These are phyloP conservation scores for Clarireedia homoeocarpa DNA, from an alignment of 2,329 filamentous ascomycete species.

Conservation along the genomic window DNA sequence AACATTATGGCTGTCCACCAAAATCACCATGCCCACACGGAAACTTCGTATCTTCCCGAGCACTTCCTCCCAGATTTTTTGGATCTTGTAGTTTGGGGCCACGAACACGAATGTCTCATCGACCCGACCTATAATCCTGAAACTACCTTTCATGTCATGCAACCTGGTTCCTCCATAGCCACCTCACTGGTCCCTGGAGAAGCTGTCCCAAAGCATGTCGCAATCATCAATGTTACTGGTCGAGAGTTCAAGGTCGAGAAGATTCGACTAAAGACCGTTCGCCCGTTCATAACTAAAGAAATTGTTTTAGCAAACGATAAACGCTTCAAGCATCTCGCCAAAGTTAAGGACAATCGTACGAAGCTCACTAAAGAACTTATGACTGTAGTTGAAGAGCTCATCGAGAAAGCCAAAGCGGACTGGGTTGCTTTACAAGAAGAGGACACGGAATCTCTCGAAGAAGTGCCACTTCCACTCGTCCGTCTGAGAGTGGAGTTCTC, in stretches of 20 bases:
- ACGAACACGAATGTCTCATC: constrained; percentile 94
- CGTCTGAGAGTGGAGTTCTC: constrained; percentile 87
- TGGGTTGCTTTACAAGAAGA: constrained; percentile 75
- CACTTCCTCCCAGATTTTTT: constrained; percentile 87
- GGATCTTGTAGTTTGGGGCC: constrained; percentile 90
- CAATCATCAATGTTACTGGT: constrained; percentile 76
- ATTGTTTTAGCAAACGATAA: constrained; percentile 69
- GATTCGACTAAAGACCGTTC: constrained; percentile 77
- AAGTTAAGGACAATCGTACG: constrained; percentile 73
- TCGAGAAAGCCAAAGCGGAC: constrained; percentile 71
- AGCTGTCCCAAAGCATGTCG: constrained; percentile 83
- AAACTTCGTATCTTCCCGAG: constrained; percentile 91
- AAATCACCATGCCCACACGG: constrained; percentile 86
- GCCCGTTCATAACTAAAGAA: constrained; percentile 84
- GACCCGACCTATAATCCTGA: constrained; percentile 77
- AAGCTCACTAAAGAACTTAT: constrained; percentile 73
- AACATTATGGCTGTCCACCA: constrained; percentile 93
- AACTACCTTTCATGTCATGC: constrained; percentile 91
- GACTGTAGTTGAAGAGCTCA: constrained; percentile 75
- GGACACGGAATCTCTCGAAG: constrained; percentile 41
- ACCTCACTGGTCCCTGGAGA: constrained; percentile 88
- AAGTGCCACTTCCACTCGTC: constrained; percentile 73
- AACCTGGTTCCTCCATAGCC: constrained; percentile 91
- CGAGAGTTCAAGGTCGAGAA: constrained; percentile 74
- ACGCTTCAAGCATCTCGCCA: constrained; percentile 68